These are phyloP conservation scores for Myxozyma sirexii DNA, from an alignment of 805 yeast genomes.

Conservation along the genomic window DNA sequence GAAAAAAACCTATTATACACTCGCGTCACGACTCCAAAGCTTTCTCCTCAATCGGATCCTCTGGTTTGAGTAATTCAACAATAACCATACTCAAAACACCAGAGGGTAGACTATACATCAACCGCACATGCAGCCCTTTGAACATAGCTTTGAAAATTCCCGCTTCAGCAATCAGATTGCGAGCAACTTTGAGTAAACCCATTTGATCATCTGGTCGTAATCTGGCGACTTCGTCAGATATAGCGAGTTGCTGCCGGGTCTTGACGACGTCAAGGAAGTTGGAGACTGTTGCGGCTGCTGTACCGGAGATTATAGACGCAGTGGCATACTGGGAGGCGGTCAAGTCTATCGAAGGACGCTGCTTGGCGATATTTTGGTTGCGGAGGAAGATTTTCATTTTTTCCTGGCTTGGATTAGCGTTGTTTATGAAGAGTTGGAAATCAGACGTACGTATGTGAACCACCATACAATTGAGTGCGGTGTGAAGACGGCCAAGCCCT, in stretches of 20 bases:
- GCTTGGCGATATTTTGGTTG: conserved; percentile 1
- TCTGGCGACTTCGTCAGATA: conserved; percentile 45
- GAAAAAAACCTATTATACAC: too few species aligned
- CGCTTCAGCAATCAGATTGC: conserved; percentile 43
- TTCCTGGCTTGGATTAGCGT: conserved; percentile 10
- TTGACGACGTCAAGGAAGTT: conserved; percentile 48
- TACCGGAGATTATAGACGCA: conserved; percentile 45
- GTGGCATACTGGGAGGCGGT: conserved; percentile 26
- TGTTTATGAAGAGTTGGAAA: not conserved
- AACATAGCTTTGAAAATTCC: conserved; percentile 45
- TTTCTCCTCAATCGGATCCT: conserved; percentile 18
- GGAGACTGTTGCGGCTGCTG: conserved; percentile 44
- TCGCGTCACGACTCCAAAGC: too few species aligned
- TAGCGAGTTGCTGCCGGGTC: conserved; percentile 50
- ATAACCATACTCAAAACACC: conserved; percentile 47
- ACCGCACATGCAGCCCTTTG: conserved; percentile 45
- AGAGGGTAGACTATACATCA: conserved; percentile 46
- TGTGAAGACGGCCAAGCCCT: conserved; percentile 47
- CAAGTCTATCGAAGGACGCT: conserved; percentile 3
- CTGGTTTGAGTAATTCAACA: conserved; percentile 48
- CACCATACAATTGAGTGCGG: conserved; percentile 51
- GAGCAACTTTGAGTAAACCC: conserved; percentile 44
- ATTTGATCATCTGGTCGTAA: conserved; percentile 46
- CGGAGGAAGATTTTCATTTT: conserved; percentile 17
- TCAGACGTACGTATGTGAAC: conserved; percentile 42